Conservation (phyloP, 257 asterid genomes). For the Solanum clarkiae region DNA sequence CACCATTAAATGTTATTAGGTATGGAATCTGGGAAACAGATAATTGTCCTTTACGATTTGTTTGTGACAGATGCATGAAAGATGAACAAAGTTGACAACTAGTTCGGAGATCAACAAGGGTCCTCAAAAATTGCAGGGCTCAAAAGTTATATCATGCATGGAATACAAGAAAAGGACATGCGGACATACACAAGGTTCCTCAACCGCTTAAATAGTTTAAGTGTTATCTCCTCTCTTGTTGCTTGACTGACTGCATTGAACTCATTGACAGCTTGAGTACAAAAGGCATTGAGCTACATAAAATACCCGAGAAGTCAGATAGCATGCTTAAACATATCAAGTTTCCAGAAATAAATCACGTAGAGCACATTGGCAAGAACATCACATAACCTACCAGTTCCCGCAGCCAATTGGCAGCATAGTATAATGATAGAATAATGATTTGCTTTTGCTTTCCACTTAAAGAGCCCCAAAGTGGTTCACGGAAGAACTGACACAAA, state of each 20-base stretch:
- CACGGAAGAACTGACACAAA: conserved; percentile 44
- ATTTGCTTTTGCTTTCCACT: conserved; percentile 58
- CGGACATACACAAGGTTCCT: conserved; percentile 73
- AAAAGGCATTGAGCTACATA: conserved; percentile 63
- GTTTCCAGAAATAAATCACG: not conserved
- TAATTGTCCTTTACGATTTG: not conserved
- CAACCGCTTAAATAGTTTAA: conserved; percentile 64
- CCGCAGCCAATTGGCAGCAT: conserved; percentile 81
- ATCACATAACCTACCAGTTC: conserved; percentile 47
- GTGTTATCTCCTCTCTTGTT: conserved; percentile 47
- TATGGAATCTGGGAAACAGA: not conserved
- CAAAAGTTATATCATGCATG: not conserved
- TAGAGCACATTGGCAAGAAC: not conserved
- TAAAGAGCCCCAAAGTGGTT: conserved; percentile 43
- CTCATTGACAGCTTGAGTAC: conserved; percentile 52
- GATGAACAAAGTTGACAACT: not conserved
- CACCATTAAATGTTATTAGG: not conserved
- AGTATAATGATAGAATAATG: conserved; percentile 55
- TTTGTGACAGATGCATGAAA: not conserved
- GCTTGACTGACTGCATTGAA: conserved; percentile 50
- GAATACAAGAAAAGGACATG: not conserved
- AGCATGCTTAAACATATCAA: not conserved
- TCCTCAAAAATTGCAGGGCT: not conserved
- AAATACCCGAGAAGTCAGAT: conserved; percentile 8
- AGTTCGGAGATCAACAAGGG: not conserved